Conservation (phyloP, 306 rosid genomes). For the Macrotyloma uniflorum region DNA sequence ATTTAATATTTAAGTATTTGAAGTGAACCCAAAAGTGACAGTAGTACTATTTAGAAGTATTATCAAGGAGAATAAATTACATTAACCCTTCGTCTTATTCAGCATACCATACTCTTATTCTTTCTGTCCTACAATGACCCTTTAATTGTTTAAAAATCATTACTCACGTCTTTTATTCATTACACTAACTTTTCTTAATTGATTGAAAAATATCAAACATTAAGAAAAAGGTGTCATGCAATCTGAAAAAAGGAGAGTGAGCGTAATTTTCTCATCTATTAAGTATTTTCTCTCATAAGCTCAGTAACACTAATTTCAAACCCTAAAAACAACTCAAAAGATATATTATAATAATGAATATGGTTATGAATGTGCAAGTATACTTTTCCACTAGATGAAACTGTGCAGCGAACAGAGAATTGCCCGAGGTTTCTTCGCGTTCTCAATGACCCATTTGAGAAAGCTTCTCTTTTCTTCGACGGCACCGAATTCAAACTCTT, state of each 20-base stretch:
- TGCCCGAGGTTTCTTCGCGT: slow-evolving; percentile 39
- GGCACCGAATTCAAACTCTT: slow-evolving; percentile 44
- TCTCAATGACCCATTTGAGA: slow-evolving; percentile 47
- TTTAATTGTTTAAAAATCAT: too few species aligned
- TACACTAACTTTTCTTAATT: too few species aligned
- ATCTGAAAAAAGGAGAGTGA: too few species aligned
- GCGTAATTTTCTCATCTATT: too few species aligned
- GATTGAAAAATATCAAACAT: too few species aligned
- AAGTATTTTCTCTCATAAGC: background rate
- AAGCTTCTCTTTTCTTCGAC: slow-evolving; percentile 42
- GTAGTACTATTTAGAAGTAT: background rate
- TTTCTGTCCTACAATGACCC: too few species aligned
- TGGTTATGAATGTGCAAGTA: background rate
- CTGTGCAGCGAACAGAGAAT: slow-evolving; percentile 60
- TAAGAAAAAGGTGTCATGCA: too few species aligned
- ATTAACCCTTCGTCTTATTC: too few species aligned
- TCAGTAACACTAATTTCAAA: background rate
- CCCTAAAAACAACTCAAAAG: background rate
- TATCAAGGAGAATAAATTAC: too few species aligned
- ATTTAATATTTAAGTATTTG: background rate
- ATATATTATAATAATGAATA: background rate
- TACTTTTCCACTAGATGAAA: slow-evolving; percentile 78
- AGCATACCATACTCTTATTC: too few species aligned
- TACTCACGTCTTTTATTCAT: too few species aligned
- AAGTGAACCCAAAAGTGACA: background rate